Evolutionary conservation across 805 yeast genomes (phyloP).

Genomic region (Candida nemodendra): DNA sequence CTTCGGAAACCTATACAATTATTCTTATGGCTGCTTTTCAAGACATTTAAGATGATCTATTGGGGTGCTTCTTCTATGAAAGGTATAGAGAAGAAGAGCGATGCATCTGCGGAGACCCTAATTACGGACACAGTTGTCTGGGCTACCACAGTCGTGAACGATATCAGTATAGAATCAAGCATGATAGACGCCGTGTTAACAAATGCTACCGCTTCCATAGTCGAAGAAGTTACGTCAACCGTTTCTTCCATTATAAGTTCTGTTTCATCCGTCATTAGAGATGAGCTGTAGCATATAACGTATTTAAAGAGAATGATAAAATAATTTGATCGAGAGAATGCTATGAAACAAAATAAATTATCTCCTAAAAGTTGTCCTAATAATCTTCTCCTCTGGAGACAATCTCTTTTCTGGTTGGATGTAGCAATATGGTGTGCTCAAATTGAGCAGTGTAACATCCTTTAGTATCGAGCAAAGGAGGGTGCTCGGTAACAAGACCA

Average conservation of each 20-base stretch:
- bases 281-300: slow-evolving; percentile 7
- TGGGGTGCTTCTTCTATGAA: slow-evolving; percentile 15
- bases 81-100: background rate
- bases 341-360: background rate
- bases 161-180: slow-evolving; percentile 1
- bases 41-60: slow-evolving; percentile 28
- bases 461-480: slow-evolving; percentile 79
- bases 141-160: background rate
- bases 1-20: slow-evolving; percentile 43
- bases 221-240: slow-evolving; percentile 1
- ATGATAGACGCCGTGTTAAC: background rate
- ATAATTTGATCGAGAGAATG: background rate
- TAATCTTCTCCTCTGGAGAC: slow-evolving; percentile 95
- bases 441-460: slow-evolving; percentile 95
- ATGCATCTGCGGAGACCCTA: background rate
- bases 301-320: background rate
- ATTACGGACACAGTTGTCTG: slow-evolving; percentile 1
- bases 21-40: slow-evolving; percentile 46
- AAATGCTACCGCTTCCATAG: background rate
- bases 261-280: slow-evolving; percentile 3
- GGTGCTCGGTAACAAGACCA: slow-evolving; percentile 90
- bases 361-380: slow-evolving; percentile 30
- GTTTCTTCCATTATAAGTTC: slow-evolving; percentile 1
- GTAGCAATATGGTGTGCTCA: slow-evolving; percentile 90
- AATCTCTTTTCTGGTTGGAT: slow-evolving; percentile 90